Base-by-base conservation (phyloP, 345 rosid genomes). In the Cardamine chenopodiifolia region DNA sequence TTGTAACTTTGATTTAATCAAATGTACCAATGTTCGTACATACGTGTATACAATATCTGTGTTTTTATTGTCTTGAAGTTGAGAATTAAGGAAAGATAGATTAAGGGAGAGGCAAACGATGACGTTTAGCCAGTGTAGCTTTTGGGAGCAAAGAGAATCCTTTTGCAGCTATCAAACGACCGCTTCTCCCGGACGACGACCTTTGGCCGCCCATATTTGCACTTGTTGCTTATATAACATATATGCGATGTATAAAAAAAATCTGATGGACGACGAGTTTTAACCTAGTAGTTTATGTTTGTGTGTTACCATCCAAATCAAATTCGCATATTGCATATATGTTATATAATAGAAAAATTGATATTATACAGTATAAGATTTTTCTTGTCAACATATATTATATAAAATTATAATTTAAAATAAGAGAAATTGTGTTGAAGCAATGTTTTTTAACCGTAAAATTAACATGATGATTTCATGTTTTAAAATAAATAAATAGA, bases 111-210 rank as follows among this genome's bases (percentile, higher is more conserved):
- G 64, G 76, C 67, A 77, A 77, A 48, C 13, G 45, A 70, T 77
- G 72, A 71, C 80, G 68, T 62, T 70, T 77, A 25, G 71, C 56
- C 79, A 75, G 57, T 62, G 4, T 61, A 52, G 69, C 74, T 68
- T 37, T 68, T 60, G 56, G 69, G 49, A 75, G 74, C 69, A 61
- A 53, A 69, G 70, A 62, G 58, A 76, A 69, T 53, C 79, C 50
- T 76, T 60, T 75, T 40, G 79, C 74, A 75, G 74, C 70, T 75
- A 69, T 61, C 58, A 53, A 32, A 69, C 70, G 74, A 76, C 74
- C 79, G 17, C 49, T 76, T 68, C 79, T 69, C 65, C 74, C 70
- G 70, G 79, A 68, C 55, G 72, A 75, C 18, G 32, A 75, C 68
- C 55, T 59, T 62, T 62, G 79, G 74, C 70, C 64, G 70, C 63